These are phyloP conservation scores for Penicillium glabrum DNA, from an alignment of 2,329 filamentous ascomycete species.

Conservation along the genomic window DNA sequence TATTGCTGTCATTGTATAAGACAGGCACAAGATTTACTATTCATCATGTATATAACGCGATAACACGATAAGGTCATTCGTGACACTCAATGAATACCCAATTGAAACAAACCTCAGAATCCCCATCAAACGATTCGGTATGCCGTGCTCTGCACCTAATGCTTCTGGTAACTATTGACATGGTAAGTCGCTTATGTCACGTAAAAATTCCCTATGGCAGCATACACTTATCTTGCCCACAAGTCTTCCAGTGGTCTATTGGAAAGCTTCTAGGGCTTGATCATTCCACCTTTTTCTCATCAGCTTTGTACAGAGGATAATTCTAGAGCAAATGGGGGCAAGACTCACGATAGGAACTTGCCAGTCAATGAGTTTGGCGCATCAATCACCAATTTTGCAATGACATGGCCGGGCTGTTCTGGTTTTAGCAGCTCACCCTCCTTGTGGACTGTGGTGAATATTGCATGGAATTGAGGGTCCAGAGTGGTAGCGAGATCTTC, in stretches of 20 bases:
- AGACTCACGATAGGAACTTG: conserved; percentile 58
- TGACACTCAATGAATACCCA: not conserved
- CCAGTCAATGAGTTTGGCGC: conserved; percentile 70
- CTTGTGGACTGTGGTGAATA: conserved; percentile 69
- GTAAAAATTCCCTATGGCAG: too few species aligned
- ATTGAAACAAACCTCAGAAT: not conserved
- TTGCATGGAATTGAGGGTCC: conserved; percentile 57
- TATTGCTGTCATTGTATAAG: not conserved
- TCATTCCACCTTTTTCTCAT: too few species aligned
- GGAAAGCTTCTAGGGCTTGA: too few species aligned
- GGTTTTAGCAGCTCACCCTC: conserved; percentile 73
- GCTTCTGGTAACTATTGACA: too few species aligned
- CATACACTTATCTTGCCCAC: too few species aligned
- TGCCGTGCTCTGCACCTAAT: too few species aligned
- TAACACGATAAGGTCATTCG: not conserved
- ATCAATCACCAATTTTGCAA: conserved; percentile 72
- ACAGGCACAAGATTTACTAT: not conserved
- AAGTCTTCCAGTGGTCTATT: too few species aligned
- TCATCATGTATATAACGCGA: not conserved
- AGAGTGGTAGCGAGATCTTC: conserved; percentile 66
- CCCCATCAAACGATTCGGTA: too few species aligned
- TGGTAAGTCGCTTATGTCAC: too few species aligned
- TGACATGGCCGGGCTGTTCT: conserved; percentile 81
- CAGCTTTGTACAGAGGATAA: too few species aligned
- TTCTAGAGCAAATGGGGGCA: too few species aligned